phyloP scores from a whole-genome alignment of 2,329 filamentous ascomycete genomes.

The Didymella glomerata region DNA sequence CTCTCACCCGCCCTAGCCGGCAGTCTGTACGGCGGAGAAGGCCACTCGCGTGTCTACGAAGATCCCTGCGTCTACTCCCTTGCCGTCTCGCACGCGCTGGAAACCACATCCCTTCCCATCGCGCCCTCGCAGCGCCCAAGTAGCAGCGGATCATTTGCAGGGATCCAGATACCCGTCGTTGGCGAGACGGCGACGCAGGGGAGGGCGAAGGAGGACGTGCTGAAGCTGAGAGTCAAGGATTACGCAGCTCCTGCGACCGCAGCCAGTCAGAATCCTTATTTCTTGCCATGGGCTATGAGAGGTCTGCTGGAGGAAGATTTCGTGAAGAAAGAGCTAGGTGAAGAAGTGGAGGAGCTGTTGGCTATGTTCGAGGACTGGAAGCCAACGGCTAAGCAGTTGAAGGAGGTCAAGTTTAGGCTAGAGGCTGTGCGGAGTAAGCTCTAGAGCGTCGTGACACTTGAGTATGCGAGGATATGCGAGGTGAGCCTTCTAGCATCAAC shows the following conservation, averaged over 20 bases:
- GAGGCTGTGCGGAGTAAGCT: conserved; percentile 91
- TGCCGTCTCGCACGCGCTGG: conserved; percentile 58
- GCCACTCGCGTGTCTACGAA: conserved; percentile 92
- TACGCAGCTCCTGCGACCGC: conserved; percentile 40
- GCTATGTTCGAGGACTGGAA: conserved; percentile 93
- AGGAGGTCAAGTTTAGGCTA: conserved; percentile 93
- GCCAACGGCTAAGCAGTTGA: conserved; percentile 86
- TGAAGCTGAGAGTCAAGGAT: conserved; percentile 44
- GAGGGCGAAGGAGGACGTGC: conserved; percentile 32
- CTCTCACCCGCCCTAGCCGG: conserved; percentile 88
- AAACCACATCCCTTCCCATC: conserved; percentile 54
- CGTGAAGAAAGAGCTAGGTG: conserved; percentile 79
- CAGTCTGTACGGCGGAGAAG: conserved; percentile 88
- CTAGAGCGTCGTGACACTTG: conserved; percentile 35
- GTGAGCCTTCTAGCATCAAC: not conserved
- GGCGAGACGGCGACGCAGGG: conserved; percentile 35
- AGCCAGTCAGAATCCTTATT: conserved; percentile 76
- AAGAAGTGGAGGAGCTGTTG: conserved; percentile 82
- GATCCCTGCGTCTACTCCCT: conserved; percentile 83
- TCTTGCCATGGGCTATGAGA: conserved; percentile 94
- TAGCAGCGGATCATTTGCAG: conserved; percentile 38
- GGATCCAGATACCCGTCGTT: conserved; percentile 45
- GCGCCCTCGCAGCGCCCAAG: conserved; percentile 30
- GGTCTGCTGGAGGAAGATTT: conserved; percentile 91
- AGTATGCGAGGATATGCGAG: not conserved